Evolutionary conservation across 1,284 basidiomycete genomes (phyloP).

Genomic region (Marasmius sp.): DNA sequence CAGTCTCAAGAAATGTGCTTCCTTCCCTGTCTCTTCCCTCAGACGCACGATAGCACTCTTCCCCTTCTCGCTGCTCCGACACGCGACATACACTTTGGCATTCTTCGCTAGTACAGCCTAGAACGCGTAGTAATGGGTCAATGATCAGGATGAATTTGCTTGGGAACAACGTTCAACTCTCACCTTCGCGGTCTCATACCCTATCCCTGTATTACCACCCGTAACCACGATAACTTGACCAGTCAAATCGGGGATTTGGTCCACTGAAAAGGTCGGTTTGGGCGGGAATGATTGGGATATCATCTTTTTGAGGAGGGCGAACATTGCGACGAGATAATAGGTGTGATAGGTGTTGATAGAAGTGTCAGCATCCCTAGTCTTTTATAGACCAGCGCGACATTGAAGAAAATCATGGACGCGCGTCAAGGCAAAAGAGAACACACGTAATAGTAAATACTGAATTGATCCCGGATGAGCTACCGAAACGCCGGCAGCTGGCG

Average conservation of each 20-base stretch:
- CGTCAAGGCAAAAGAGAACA: no score
- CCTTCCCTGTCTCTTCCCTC: neutral
- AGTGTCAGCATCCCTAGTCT: no score
- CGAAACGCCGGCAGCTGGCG: no score
- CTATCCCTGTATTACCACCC: constrained; percentile 25
- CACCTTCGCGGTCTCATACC: constrained; percentile 24
- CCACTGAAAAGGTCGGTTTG: constrained; percentile 1
- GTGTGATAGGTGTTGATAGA: no score
- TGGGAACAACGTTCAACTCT: neutral
- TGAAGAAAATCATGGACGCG: no score
- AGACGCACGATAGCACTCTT: neutral
- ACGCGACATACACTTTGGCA: constrained; percentile 1
- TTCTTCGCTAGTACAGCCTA: neutral
- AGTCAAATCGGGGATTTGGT: constrained; percentile 6
- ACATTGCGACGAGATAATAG: no score
- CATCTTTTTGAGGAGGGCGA: no score
- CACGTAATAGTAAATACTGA: no score
- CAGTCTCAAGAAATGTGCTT: constrained; percentile 34
- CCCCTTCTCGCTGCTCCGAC: neutral
- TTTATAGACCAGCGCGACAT: no score
- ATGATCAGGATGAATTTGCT: neutral
- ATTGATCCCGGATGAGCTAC: no score
- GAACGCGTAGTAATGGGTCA: no score
- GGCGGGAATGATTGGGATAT: neutral
- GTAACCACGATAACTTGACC: constrained; percentile 17